These are phyloP conservation scores for Oryza officinalis DNA, from an alignment of 176 grass and related monocot genomes.

Conservation along the genomic window DNA sequence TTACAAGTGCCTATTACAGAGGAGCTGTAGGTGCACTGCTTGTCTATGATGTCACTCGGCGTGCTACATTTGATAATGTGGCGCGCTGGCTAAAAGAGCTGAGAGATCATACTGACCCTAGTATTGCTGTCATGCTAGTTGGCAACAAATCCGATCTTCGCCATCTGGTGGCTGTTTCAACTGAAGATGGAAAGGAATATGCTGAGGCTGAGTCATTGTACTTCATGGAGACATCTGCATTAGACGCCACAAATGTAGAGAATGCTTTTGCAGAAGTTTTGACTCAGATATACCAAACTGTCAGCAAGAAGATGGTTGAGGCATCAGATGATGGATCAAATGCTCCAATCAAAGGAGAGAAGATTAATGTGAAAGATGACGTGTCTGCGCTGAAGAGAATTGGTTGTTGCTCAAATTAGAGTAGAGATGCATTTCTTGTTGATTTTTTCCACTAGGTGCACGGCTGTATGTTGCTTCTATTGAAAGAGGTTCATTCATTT, in stretches of 20 bases:
- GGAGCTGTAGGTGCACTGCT: conserved; percentile 65
- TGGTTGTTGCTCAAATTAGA: conserved; percentile 58
- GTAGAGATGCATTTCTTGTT: conserved; percentile 23
- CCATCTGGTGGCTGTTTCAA: conserved; percentile 58
- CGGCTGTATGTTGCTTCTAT: conserved; percentile 21
- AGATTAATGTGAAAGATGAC: conserved; percentile 58
- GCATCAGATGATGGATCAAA: conserved; percentile 34
- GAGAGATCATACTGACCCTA: conserved; percentile 58
- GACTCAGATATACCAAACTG: conserved; percentile 53
- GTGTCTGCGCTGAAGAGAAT: conserved; percentile 51
- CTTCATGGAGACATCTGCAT: conserved; percentile 63
- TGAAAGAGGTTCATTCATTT: conserved; percentile 15
- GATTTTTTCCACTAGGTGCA: background rate
- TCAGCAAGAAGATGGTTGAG: conserved; percentile 48
- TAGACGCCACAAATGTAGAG: conserved; percentile 59
- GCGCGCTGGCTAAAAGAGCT: conserved; percentile 56
- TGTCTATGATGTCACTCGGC: conserved; percentile 63
- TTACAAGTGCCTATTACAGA: conserved; percentile 67
- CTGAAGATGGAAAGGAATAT: conserved; percentile 59
- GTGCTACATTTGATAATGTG: conserved; percentile 53
- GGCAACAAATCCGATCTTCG: conserved; percentile 66
- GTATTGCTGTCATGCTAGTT: conserved; percentile 52
- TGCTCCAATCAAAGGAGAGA: conserved; percentile 50
- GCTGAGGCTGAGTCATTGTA: conserved; percentile 58
- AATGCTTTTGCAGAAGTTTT: conserved; percentile 58